A percentile compares a stretch with the other conserved stretches of the same genome.
phyloP scores from a whole-genome alignment of 176 grass and related monocot genomes.

The Juncus effusus region DNA sequence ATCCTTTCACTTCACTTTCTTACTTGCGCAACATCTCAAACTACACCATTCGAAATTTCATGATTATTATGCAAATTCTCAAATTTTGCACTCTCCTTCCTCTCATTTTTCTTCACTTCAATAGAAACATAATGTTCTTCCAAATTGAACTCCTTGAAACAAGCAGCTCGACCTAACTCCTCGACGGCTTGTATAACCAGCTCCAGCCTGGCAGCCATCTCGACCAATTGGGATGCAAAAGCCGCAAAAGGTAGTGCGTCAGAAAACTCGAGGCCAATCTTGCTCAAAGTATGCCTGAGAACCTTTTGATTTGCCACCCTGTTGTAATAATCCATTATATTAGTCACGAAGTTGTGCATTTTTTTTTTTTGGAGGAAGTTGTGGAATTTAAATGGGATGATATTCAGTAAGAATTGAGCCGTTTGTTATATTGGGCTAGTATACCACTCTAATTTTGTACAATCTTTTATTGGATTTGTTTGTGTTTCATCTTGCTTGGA shows the following conservation, averaged over 20 bases:
- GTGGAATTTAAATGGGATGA: no score
- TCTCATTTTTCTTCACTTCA: constrained; percentile 41
- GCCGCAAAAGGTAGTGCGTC: constrained; percentile 87
- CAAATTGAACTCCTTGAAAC: constrained; percentile 60
- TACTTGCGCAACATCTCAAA: constrained; percentile 3
- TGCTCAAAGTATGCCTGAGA: constrained; percentile 64
- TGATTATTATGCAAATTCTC: constrained; percentile 21
- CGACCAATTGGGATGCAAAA: constrained; percentile 81
- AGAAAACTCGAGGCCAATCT: constrained; percentile 81
- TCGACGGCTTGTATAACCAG: constrained; percentile 88
- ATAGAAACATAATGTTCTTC: constrained; percentile 39
- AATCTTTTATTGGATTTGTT: no score
- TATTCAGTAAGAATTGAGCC: no score
- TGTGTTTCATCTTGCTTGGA: no score
- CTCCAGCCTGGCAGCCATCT: constrained; percentile 83
- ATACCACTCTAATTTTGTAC: background rate
- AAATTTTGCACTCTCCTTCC: constrained; percentile 27
- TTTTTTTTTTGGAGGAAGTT: no score
- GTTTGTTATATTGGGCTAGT: background rate
- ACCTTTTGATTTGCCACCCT: constrained; percentile 5
- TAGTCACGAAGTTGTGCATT: no score
- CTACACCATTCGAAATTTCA: constrained; percentile 1
- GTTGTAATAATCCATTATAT: background rate
- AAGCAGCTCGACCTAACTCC: constrained; percentile 55
- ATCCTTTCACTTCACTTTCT: background rate